Percentiles rank a stretch among this genome's conserved stretches.
phyloP scores from a whole-genome alignment of 2,329 filamentous ascomycete species.

The Huntiella bhutanensis region DNA sequence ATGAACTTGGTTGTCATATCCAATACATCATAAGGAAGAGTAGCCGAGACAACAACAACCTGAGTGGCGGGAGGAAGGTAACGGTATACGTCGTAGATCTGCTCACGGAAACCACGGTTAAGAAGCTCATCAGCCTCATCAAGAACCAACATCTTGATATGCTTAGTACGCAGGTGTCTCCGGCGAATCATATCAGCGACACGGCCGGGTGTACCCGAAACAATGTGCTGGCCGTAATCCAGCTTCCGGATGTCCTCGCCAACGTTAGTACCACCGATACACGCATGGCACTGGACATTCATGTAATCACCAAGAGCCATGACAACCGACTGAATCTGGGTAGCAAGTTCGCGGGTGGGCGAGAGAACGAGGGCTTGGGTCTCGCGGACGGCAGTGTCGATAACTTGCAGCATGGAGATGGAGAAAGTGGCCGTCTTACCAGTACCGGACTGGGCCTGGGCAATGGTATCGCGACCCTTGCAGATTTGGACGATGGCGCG shows the following conservation, averaged over 20 bases:
- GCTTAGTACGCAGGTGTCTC: constrained; percentile 35
- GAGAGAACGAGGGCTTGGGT: constrained; percentile 91
- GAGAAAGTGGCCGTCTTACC: constrained; percentile 95
- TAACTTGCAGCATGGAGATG: constrained; percentile 88
- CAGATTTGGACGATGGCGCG: constrained; percentile 97
- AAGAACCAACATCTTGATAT: constrained; percentile 46
- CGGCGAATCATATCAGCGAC: constrained; percentile 51
- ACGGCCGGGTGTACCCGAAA: constrained; percentile 90
- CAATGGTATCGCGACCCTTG: constrained; percentile 97
- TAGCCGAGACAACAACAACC: constrained; percentile 94
- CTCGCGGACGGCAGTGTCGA: constrained; percentile 81
- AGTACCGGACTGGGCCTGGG: constrained; percentile 90
- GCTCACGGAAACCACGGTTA: constrained; percentile 89
- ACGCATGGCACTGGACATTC: constrained; percentile 98
- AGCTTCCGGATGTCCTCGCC: constrained; percentile 96
- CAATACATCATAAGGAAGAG: constrained; percentile 89
- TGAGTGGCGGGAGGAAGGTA: constrained; percentile 92
- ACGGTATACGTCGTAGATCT: constrained; percentile 97
- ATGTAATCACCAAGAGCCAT: constrained; percentile 99
- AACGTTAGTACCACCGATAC: constrained; percentile 94
- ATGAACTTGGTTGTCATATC: constrained; percentile 99
- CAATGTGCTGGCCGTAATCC: constrained; percentile 93
- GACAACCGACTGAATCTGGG: constrained; percentile 94
- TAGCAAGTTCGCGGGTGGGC: constrained; percentile 87
- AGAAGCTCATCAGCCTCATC: constrained; percentile 48